Conservation (phyloP, 805 yeast species). For the Cyberlindnera suaveolens region DNA sequence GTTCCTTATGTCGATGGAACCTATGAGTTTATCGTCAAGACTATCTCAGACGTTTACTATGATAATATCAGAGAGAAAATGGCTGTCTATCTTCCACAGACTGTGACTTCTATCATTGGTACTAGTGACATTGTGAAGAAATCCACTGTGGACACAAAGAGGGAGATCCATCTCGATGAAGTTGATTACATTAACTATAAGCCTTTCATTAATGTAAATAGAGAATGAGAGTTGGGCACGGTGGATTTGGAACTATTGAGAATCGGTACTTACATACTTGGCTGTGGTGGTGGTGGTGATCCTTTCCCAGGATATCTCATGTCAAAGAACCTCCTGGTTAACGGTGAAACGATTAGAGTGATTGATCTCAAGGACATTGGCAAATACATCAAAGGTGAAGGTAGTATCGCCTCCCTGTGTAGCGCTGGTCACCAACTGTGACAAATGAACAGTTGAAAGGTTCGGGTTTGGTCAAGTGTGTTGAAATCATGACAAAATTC, state of each 20-base stretch:
- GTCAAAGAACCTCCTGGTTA: conserved; percentile 28
- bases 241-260: conserved; percentile 35
- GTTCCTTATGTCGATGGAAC: conserved; percentile 27
- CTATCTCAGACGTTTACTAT: conserved; percentile 16
- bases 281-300: conserved; percentile 48
- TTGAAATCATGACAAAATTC: conserved; percentile 26
- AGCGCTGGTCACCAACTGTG: conserved; percentile 19
- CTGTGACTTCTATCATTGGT: conserved; percentile 2
- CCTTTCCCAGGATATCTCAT: conserved; percentile 36
- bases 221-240: conserved; percentile 23
- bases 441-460: conserved; percentile 29
- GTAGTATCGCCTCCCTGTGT: conserved; percentile 29
- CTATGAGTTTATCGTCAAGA: conserved; percentile 19
- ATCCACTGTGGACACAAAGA: not conserved
- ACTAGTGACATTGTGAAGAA: conserved; percentile 5
- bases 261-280: conserved; percentile 42
- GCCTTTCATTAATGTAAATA: conserved; percentile 9
- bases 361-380: conserved; percentile 23
- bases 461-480: conserved; percentile 23
- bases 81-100: conserved; percentile 28
- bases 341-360: conserved; percentile 30
- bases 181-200: conserved; percentile 20
- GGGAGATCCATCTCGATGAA: conserved; percentile 6
- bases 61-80: conserved; percentile 23
- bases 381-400: conserved; percentile 9